phyloP scores from a whole-genome alignment of 2,329 filamentous ascomycete genomes.

The Basipetospora chlamydospora region DNA sequence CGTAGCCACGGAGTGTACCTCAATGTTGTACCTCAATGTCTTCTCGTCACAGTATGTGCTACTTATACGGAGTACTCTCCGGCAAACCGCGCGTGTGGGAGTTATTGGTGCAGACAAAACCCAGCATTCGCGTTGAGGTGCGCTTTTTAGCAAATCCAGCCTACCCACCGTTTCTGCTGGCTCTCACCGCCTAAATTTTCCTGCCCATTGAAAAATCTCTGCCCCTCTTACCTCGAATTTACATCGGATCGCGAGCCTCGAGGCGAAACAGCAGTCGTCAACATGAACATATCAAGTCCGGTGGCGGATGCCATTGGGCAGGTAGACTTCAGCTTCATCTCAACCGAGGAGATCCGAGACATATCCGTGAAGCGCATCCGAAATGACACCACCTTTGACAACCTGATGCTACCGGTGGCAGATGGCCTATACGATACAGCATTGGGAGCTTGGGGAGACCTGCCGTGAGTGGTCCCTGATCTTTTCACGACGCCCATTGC shows the following conservation, averaged over 20 bases:
- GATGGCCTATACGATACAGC: constrained; percentile 88
- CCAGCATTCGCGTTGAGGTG: too few species aligned
- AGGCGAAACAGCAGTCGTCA: constrained; percentile 8
- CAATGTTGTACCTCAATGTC: too few species aligned
- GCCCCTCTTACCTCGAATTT: neutral
- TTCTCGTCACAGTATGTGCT: too few species aligned
- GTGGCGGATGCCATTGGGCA: constrained; percentile 70
- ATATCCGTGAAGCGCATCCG: constrained; percentile 91
- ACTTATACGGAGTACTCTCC: too few species aligned
- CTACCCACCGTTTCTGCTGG: too few species aligned
- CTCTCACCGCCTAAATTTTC: constrained; percentile 30
- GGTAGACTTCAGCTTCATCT: constrained; percentile 81
- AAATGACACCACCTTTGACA: constrained; percentile 89
- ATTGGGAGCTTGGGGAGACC: constrained; percentile 77
- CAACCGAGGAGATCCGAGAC: constrained; percentile 65
- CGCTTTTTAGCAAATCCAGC: too few species aligned
- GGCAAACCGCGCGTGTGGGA: too few species aligned
- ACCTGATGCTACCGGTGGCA: constrained; percentile 72
- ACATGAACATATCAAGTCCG: constrained; percentile 65
- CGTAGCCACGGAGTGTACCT: too few species aligned
- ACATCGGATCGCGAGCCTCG: neutral
- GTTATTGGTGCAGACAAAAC: too few species aligned
- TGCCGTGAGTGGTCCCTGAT: constrained; percentile 40
- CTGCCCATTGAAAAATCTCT: neutral
- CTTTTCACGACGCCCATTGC: constrained; percentile 7